Evolutionary conservation across 2,329 filamentous ascomycete species (phyloP).

Genomic region (Colletotrichum ledebouriae): DNA sequence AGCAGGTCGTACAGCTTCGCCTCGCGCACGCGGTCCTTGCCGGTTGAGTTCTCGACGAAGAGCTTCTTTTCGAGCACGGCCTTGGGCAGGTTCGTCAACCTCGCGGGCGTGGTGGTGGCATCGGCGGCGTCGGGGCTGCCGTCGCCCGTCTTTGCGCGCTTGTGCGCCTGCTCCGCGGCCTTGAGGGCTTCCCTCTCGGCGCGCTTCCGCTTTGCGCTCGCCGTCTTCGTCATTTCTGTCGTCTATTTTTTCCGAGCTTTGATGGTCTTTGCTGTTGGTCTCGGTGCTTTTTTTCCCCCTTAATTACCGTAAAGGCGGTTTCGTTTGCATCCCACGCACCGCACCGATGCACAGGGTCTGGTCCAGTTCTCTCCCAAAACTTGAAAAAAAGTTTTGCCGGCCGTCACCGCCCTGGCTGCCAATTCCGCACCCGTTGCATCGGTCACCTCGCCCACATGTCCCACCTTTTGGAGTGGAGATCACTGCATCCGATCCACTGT

Average conservation of each 20-base stretch:
- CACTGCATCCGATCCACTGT: conserved; percentile 26
- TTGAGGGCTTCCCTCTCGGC: conserved; percentile 44
- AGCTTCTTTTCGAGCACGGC: conserved; percentile 52
- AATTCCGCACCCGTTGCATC: not conserved
- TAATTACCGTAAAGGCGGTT: not conserved
- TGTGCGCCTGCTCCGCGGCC: conserved; percentile 36
- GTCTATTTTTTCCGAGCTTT: not conserved
- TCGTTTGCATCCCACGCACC: not conserved
- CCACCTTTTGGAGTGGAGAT: conserved; percentile 17
- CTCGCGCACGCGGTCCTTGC: conserved; percentile 70
- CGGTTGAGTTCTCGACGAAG: conserved; percentile 66
- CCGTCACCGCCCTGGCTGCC: conserved; percentile 29
- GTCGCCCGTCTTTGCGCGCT: conserved; percentile 48
- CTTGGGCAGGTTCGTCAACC: conserved; percentile 42
- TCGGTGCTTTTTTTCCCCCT: not conserved
- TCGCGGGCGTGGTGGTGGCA: conserved; percentile 26
- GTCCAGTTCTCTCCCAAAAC: conserved; percentile 27
- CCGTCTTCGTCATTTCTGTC: conserved; percentile 41
- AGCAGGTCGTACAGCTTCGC: conserved; percentile 72
- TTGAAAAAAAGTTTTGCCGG: conserved; percentile 39
- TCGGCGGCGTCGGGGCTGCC: conserved; percentile 19
- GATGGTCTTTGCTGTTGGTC: not conserved
- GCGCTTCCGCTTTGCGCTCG: conserved; percentile 44
- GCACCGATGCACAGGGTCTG: conserved; percentile 6
- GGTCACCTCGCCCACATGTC: conserved; percentile 36